Conservation (phyloP, 83 land plant genomes). For the Picea abies region DNA sequence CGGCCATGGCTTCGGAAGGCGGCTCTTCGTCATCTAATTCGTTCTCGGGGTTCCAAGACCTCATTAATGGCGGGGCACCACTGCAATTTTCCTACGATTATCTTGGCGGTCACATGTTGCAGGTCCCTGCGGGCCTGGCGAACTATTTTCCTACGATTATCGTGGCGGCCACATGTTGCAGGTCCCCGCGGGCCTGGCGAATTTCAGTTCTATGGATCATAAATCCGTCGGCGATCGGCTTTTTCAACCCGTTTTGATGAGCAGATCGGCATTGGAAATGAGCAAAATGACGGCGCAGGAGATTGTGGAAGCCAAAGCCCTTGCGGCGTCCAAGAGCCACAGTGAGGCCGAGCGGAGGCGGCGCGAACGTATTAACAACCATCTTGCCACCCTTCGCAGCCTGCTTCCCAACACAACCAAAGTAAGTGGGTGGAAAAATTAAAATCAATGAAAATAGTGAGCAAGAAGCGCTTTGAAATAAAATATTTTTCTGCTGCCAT, state of each 20-base stretch:
- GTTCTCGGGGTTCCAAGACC: not conserved
- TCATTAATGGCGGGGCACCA: not conserved
- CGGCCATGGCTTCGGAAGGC: not conserved
- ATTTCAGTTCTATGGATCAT: not conserved
- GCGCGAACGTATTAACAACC: slow-evolving; percentile 73
- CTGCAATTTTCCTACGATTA: not conserved
- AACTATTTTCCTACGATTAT: too few species aligned
- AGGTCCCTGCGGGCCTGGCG: not conserved
- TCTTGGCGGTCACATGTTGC: not conserved
- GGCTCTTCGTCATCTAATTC: not conserved
- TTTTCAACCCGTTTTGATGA: not conserved
- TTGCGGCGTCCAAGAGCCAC: slow-evolving; percentile 85
- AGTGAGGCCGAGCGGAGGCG: slow-evolving; percentile 83
- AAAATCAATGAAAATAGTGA: too few species aligned
- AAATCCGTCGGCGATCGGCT: not conserved
- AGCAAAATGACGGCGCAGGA: slow-evolving; percentile 11
- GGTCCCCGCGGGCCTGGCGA: not conserved
- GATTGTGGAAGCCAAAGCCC: slow-evolving; percentile 67
- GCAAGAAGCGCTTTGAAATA: too few species aligned
- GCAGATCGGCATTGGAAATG: not conserved
- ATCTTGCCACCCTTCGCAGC: slow-evolving; percentile 50
- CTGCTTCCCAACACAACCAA: slow-evolving; percentile 13
- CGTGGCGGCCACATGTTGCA: not conserved
- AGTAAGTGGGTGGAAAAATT: not conserved
- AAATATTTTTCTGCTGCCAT: too few species aligned